Conservation (phyloP, 805 yeast species). For the Candida pseudoglaebosa region DNA sequence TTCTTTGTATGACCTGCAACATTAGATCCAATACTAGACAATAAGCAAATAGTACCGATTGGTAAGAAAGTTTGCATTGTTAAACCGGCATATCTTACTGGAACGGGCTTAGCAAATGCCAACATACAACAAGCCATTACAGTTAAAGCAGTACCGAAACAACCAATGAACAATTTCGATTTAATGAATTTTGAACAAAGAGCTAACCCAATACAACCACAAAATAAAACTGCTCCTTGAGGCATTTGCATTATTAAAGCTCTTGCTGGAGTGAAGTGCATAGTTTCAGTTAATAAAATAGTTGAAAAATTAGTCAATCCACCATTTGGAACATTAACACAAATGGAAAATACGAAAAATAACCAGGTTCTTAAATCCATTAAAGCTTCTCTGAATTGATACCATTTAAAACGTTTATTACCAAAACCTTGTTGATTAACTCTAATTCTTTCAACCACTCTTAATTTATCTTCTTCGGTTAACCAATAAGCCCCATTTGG, state of each 20-base stretch:
- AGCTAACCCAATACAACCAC: conserved; percentile 32
- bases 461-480: conserved; percentile 27
- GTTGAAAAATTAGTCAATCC: conserved; percentile 35
- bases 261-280: conserved; percentile 23
- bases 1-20: conserved; percentile 59
- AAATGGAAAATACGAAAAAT: conserved; percentile 23
- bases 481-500: conserved; percentile 38
- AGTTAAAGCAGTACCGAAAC: conserved; percentile 19
- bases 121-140: conserved; percentile 32
- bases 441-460: conserved; percentile 30
- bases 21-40: conserved; percentile 42
- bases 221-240: conserved; percentile 44
- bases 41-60: conserved; percentile 23
- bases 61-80: conserved; percentile 31
- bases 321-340: conserved; percentile 33
- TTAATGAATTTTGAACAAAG: conserved; percentile 19
- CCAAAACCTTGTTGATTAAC: conserved; percentile 42
- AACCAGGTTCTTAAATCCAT: conserved; percentile 33
- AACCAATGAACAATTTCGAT: conserved; percentile 25
- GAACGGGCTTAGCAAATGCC: conserved; percentile 35
- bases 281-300: conserved; percentile 23
- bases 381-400: conserved; percentile 36
- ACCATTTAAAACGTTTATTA: conserved; percentile 30
- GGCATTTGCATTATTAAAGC: conserved; percentile 45
- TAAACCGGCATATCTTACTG: conserved; percentile 19